Base-by-base conservation (phyloP, 2,329 filamentous ascomycete species). In the Spiromastix sp. region DNA sequence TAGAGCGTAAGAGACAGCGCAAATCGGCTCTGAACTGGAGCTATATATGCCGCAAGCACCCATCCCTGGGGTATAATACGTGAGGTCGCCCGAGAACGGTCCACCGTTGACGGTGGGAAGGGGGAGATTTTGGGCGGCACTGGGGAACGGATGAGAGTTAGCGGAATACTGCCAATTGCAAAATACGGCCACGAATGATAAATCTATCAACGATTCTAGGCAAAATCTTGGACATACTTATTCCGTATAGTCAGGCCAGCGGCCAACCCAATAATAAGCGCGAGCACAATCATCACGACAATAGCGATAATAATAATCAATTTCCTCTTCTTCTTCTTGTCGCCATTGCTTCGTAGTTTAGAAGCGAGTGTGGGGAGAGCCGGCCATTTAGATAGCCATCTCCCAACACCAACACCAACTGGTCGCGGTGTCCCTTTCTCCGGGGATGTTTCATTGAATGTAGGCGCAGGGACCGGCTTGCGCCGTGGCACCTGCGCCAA, bases 11-110 rank as follows among this genome's bases (percentile, higher is more conserved):
- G 78, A 79, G 0, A 89, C 67, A 1, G 83, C 73, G 22, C 73
- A 78, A 26, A 87, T 72, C 38, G 68, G 50, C 38, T 85, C 78
- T 5, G 54, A 57, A 5, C 66, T 61, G 1, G 51, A 56, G 35
- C 71, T 74, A 2, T 59, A 66, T 20, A 70, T 56, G 4, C 82
- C 83, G 51, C 84, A 89, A 0, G 81, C 77, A 9, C 83, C 82
- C 3, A 84, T 65, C 0, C 57, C 72, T 0, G 79, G 72, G 12
- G 64, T 60, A 54, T 81, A 87, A 60, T 77, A 87, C 1, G 79
- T 85, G 33, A 83, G 54, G 32, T 83, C 77, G 34, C 79, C 80
- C 3, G 61, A 68, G 47, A 72, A 74, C 1, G 68, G 66, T 1
- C 67, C 61, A 8, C 64, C 61, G 37, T 70, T 46, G 26, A 49